Conservation (phyloP, 2,329 filamentous ascomycete genomes). For the Exophiala lecanii-corni region DNA sequence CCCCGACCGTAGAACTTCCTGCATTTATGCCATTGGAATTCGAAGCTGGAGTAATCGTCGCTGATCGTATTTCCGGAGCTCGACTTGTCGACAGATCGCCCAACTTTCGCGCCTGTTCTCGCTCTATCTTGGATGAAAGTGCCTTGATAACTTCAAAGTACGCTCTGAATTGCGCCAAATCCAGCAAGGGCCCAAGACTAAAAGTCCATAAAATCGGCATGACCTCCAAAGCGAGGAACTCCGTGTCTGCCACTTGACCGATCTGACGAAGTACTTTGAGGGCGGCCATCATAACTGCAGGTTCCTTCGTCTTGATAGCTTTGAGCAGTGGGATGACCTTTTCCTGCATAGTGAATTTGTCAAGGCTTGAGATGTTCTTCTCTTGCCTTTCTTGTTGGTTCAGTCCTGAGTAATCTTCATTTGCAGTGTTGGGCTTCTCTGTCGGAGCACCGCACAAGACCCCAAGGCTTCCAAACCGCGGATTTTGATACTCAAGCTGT, state of each 20-base stretch:
- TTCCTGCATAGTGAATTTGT: conserved; percentile 98
- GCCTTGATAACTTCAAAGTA: conserved; percentile 87
- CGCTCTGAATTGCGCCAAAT: conserved; percentile 78
- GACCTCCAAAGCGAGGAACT: conserved; percentile 88
- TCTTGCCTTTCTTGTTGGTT: conserved; percentile 42
- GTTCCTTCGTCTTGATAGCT: conserved; percentile 95
- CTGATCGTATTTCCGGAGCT: conserved; percentile 38
- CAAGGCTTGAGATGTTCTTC: conserved; percentile 69
- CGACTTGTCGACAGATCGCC: conserved; percentile 67
- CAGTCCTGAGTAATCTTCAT: conserved; percentile 73
- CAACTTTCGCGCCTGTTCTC: conserved; percentile 82
- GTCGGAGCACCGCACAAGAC: conserved; percentile 77
- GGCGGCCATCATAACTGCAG: conserved; percentile 92
- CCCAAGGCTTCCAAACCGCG: conserved; percentile 81
- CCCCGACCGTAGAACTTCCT: conserved; percentile 48
- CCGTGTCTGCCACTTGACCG: conserved; percentile 73
- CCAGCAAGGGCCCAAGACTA: conserved; percentile 81
- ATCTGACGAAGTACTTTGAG: conserved; percentile 80
- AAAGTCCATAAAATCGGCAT: conserved; percentile 88
- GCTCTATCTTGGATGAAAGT: conserved; percentile 74
- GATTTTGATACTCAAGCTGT: conserved; percentile 90
- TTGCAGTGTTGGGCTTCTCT: conserved; percentile 62
- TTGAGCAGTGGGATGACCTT: conserved; percentile 89
- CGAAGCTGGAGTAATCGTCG: conserved; percentile 28
- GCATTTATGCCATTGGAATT: conserved; percentile 25